Conservation (phyloP, 1,284 basidiomycete genomes). For the Sphaerobolus stellatus region DNA sequence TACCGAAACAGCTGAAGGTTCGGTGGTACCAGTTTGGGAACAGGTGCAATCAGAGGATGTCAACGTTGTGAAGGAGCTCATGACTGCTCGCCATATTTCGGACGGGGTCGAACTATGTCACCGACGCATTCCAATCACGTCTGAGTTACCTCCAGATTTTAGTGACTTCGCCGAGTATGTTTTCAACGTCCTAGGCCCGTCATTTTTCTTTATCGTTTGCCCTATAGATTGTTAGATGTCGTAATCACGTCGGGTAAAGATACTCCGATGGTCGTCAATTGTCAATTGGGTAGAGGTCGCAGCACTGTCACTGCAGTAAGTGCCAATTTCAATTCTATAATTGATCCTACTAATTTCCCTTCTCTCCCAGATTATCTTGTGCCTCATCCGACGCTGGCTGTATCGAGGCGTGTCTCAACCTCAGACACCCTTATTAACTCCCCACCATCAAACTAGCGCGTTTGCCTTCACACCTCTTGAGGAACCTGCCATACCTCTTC, state of each 20-base stretch:
- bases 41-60: conserved; percentile 79
- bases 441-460: conserved; percentile 17
- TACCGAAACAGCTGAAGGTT: conserved; percentile 85
- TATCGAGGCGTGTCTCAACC: conserved; percentile 32
- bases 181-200: conserved; percentile 63
- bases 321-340: too few species aligned
- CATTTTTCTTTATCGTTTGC: conserved; percentile 3
- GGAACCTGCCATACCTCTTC: conserved; percentile 41
- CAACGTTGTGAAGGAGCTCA: conserved; percentile 86
- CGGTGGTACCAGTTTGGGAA: conserved; percentile 95
- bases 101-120: conserved; percentile 67
- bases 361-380: conserved; percentile 68
- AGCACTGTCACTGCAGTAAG: conserved; percentile 85
- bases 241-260: conserved; percentile 73
- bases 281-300: conserved; percentile 93
- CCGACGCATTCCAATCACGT: conserved; percentile 87
- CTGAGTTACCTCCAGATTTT: conserved; percentile 48
- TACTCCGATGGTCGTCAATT: conserved; percentile 91
- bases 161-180: conserved; percentile 48
- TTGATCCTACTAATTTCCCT: too few species aligned
- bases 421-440: conserved; percentile 9
- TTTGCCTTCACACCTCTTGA: conserved; percentile 33
- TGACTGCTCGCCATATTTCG: conserved; percentile 60
- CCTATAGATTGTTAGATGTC: conserved; percentile 66
- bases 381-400: conserved; percentile 89